Evolutionary conservation across 2,329 filamentous ascomycete genomes (phyloP).

Genomic region (Aspergillus hortae): DNA sequence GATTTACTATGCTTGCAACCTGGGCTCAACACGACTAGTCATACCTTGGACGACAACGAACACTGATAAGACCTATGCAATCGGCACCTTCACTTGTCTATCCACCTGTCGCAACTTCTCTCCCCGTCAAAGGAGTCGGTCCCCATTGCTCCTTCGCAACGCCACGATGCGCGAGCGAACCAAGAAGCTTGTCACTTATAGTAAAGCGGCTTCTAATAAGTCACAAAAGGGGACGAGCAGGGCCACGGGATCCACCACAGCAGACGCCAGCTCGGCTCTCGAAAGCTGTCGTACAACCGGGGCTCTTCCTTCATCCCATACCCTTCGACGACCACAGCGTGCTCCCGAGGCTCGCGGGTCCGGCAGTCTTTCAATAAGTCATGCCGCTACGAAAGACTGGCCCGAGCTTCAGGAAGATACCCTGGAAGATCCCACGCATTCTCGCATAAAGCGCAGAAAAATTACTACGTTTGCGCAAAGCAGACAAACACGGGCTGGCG

Average conservation of each 20-base stretch:
- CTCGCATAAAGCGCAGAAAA: neutral
- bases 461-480: neutral
- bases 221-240: neutral
- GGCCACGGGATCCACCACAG: neutral
- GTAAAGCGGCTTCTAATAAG: conserved; percentile 4
- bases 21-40: no score
- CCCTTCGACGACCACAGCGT: neutral
- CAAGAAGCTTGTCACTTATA: conserved; percentile 9
- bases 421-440: neutral
- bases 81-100: neutral
- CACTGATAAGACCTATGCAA: no score
- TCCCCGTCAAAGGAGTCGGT: no score
- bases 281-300: neutral
- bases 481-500: neutral
- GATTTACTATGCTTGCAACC: no score
- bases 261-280: neutral
- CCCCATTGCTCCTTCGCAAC: neutral
- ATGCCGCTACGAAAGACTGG: neutral
- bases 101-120: neutral
- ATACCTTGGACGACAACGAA: no score
- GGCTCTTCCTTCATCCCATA: neutral
- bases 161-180: conserved; percentile 5
- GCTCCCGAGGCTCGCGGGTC: no score
- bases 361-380: neutral
- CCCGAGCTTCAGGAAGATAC: neutral